These are phyloP conservation scores for Theobroma grandiflorum DNA, from an alignment of 441 rosid genomes.

Conservation along the genomic window DNA sequence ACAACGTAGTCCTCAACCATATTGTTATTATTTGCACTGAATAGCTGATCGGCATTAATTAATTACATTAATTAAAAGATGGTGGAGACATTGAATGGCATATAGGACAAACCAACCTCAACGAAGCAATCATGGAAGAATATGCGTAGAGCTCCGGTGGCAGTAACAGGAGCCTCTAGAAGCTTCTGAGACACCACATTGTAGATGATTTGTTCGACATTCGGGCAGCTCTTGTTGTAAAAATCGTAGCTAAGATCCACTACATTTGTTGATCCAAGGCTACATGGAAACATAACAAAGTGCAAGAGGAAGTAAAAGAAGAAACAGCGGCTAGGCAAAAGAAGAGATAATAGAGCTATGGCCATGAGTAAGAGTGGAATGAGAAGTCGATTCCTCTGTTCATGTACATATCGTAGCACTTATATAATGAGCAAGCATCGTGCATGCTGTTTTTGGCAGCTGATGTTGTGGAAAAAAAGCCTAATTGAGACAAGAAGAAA, in stretches of 20 bases:
- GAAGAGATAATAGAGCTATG: constrained; percentile 3
- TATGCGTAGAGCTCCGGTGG: constrained; percentile 27
- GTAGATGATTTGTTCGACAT: constrained; percentile 17
- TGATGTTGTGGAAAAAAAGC: background rate
- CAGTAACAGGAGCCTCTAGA: background rate
- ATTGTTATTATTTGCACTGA: background rate
- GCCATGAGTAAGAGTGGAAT: background rate
- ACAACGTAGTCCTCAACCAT: too few relatives aligned
- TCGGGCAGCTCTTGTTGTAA: constrained; percentile 27
- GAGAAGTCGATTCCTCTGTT: background rate
- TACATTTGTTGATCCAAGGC: background rate
- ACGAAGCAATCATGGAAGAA: constrained; percentile 32
- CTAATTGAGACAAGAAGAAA: background rate
- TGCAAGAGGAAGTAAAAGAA: constrained; percentile 15
- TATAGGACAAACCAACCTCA: background rate
- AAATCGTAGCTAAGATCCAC: constrained; percentile 16
- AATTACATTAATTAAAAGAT: background rate
- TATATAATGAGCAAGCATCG: background rate
- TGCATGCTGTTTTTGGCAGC: background rate
- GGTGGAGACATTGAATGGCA: background rate
- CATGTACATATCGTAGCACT: background rate
- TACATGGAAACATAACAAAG: background rate
- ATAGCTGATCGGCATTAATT: background rate
- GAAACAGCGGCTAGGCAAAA: background rate
- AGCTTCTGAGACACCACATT: constrained; percentile 19